Base-by-base conservation (phyloP, 352 stramenopile species). In the Aphanomyces stellatus region DNA sequence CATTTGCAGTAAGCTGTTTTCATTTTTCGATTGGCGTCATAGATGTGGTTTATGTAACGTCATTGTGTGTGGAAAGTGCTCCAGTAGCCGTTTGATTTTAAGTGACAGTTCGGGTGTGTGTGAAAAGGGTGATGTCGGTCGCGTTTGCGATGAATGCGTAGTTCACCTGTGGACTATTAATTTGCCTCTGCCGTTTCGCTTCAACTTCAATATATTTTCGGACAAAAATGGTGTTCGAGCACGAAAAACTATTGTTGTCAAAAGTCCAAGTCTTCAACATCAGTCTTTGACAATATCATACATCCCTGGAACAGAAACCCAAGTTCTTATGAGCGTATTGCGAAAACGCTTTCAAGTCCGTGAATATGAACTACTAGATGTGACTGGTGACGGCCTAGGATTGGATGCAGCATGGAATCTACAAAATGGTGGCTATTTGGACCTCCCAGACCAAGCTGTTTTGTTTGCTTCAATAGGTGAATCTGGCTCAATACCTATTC, bases 11-110 rank as follows among this genome's bases (percentile, higher is more conserved):
- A 93, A 91, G 42, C 69, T 88, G 60, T 93, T 93, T 49, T 85
- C 78, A 22, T 71, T 93, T 25, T 71, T 93, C 22, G 85, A 93
- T 62, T 93, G 85, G 85, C 90, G 90, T 51, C 82, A 93, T 72
- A 85, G 87, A 51, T 93, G 85, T 74, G 88, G 76, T 37, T 88
- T 90, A 51, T 93, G 85, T 60, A 76, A 74, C 24, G 89, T 89
- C 46, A 79, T 83, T 17, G 90, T 87, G 42, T 93, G 85, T 69
- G 87, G 79, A 69, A 93, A 93, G 72, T 93, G 85, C 70, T 88
- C 82, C n/a, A 88, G 72, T 53, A 93, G 81, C 8, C 75, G 84
- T 8, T 25, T 66, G 19, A 49, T 66, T 11, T 46, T 55, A 25
- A 88, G 84, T 48, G 73, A 76, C 30, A 72, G 72, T 17, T 75